Evolutionary conservation across 148 eudicot species (phyloP), one percentile per base, ranked within the genome.

Genomic region (Heliamphora exappendiculata): DNA sequence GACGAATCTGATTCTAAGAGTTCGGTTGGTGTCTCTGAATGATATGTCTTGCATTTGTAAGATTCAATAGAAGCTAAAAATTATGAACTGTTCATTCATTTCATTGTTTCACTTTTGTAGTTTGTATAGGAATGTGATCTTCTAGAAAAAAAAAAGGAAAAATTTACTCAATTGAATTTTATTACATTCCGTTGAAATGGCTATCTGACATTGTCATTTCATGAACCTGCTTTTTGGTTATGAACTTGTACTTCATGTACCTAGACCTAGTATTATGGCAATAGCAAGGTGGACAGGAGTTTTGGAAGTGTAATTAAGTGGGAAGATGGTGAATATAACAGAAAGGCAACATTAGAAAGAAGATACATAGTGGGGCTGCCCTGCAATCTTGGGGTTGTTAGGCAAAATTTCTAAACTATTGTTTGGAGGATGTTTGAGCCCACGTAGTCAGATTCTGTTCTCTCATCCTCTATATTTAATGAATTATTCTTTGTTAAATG

Each of bases 1-100:
- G 81, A 82, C 69, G 83, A 81, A 76, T 65, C 75, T 34, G 75
- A 86, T 76, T 75, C 81, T 41, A 75, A 82, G 51, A 80, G 75
- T 69, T 71, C 83, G 0, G 54, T 55, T 47, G 85, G 82, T 66
- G 84, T 67, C 68, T 77, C 91, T 75, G 83, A 81, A 49, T 86
- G 75, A 84, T 79, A 76, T 76, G 70, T 42, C 42, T 19, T 63
- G 63, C 34, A 24, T 57, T n/a, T 10, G 76, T 29, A 65, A 75
- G 78, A 64, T 2, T 16, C 7, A 1, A 10, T 26, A 41, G 29
- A 44, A 45, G 53, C 22, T 68, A n/a, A 33, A n/a, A 42, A 31
- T 36, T 57, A 2, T 47, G 41, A 39, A 11, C 26, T 42, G 41
- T 74, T n/a, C 22, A 39, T 74, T 31, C 7, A 3, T 19, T 3